phyloP scores from a whole-genome alignment of 176 grass and related monocot species.

The Poa annua region DNA sequence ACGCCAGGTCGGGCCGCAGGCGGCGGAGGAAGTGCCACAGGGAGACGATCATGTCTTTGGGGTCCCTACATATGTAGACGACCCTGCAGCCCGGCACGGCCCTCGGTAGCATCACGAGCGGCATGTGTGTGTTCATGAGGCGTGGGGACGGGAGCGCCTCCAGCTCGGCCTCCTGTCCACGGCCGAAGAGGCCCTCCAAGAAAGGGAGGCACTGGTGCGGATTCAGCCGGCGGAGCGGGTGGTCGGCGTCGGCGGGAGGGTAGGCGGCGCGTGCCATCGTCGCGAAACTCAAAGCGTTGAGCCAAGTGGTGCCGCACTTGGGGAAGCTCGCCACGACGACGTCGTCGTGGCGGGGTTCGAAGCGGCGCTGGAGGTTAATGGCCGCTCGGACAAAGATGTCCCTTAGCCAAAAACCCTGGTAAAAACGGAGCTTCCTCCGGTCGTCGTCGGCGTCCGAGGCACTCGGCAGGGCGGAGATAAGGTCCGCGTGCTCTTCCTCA shows the following conservation, averaged over 20 bases:
- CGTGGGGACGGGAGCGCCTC: slow-evolving; percentile 36
- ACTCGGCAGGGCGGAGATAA: no score
- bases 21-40: slow-evolving; percentile 33
- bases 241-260: not conserved
- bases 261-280: not conserved
- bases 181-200: not conserved
- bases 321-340: not conserved
- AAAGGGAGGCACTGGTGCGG: slow-evolving; percentile 32
- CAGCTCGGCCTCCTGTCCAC: not conserved
- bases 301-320: not conserved
- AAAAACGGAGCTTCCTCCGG: no score
- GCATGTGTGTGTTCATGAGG: slow-evolving; percentile 43
- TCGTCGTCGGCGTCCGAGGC: no score
- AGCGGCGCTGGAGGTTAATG: not conserved
- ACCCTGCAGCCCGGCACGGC: not conserved
- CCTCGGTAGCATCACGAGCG: not conserved
- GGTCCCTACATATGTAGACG: not conserved
- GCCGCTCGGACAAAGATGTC: not conserved
- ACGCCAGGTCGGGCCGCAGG: not conserved
- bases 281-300: not conserved
- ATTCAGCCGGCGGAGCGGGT: slow-evolving; percentile 30
- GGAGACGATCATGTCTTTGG: slow-evolving; percentile 49
- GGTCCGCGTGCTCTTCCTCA: no score
- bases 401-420: not conserved
- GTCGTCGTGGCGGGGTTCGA: not conserved